Conservation (phyloP, 805 yeast species). For the Maudiozyma saulgeensis region DNA sequence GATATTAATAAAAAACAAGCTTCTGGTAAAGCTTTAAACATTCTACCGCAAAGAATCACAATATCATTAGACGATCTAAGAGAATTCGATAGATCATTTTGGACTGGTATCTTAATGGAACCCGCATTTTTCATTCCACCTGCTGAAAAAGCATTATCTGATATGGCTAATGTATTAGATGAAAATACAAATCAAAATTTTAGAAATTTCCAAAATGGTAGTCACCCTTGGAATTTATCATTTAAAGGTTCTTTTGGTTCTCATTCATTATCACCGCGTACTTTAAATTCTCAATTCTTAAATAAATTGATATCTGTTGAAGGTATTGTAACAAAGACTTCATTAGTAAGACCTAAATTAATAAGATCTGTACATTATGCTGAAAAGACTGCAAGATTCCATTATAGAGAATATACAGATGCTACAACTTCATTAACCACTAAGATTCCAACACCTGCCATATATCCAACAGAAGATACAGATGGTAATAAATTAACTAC, state of each 20-base stretch:
- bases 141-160: slow-evolving; percentile 76
- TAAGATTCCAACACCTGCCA: slow-evolving; percentile 53
- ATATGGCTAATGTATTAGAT: slow-evolving; percentile 59
- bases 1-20: slow-evolving; percentile 5
- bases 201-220: slow-evolving; percentile 44
- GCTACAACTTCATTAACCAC: slow-evolving; percentile 70
- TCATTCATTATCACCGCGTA: slow-evolving; percentile 78
- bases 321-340: slow-evolving; percentile 91
- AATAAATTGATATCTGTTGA: slow-evolving; percentile 81
- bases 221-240: slow-evolving; percentile 43
- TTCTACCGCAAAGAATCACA: slow-evolving; percentile 40
- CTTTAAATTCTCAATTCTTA: slow-evolving; percentile 65
- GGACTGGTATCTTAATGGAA: slow-evolving; percentile 60
- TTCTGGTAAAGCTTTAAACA: slow-evolving; percentile 3
- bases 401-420: slow-evolving; percentile 86
- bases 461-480: slow-evolving; percentile 86
- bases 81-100: slow-evolving; percentile 67
- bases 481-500: slow-evolving; percentile 83
- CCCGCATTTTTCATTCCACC: slow-evolving; percentile 89
- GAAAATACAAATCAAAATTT: slow-evolving; percentile 32
- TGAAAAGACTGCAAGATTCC: slow-evolving; percentile 72
- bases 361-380: slow-evolving; percentile 89
- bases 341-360: slow-evolving; percentile 86
- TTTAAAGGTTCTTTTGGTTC: slow-evolving; percentile 89
- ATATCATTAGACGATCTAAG: slow-evolving; percentile 82